Evolutionary conservation across 208 protist species (phyloP).

Genomic region (Trypanosomatidae sp.): DNA sequence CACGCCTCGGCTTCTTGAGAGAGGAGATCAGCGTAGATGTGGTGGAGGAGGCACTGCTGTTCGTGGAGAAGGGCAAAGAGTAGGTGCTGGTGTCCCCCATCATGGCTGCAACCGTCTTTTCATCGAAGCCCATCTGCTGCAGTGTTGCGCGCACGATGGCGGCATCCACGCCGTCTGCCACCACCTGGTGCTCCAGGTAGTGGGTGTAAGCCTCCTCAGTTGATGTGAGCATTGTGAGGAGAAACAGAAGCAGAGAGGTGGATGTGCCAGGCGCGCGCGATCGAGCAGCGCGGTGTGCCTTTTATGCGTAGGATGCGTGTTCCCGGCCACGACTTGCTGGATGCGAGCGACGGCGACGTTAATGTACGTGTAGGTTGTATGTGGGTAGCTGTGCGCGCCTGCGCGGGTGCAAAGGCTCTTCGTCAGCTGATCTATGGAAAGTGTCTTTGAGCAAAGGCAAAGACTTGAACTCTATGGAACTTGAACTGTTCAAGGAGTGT

Average conservation of each 20-base stretch:
- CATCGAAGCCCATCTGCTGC: slow-evolving; percentile 43
- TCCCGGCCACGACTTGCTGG: neutral
- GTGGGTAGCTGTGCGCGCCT: neutral
- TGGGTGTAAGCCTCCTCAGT: slow-evolving; percentile 52
- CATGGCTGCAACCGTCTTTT: slow-evolving; percentile 35
- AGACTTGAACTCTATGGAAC: neutral
- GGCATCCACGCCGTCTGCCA: slow-evolving; percentile 35
- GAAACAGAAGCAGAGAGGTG: neutral
- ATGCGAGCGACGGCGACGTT: neutral
- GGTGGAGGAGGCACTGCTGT: slow-evolving; percentile 8
- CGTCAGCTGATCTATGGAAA: neutral
- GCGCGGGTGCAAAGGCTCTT: neutral
- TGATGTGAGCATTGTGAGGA: slow-evolving; percentile 35
- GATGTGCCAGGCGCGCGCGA: neutral
- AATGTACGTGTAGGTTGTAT: neutral
- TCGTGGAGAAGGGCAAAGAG: slow-evolving; percentile 7
- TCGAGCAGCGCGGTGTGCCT: neutral
- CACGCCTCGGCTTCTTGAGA: neutral
- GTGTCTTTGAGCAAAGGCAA: neutral
- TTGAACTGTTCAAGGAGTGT: neutral
- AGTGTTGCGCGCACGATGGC: slow-evolving; percentile 56
- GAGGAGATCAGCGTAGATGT: neutral
- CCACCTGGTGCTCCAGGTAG: slow-evolving; percentile 40
- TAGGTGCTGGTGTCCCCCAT: slow-evolving; percentile 36
- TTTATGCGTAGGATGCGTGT: neutral